Percentiles rank a stretch among this genome's conserved stretches.
Conservation (phyloP, 2,329 filamentous ascomycete species). For the Xylaria sp. region DNA sequence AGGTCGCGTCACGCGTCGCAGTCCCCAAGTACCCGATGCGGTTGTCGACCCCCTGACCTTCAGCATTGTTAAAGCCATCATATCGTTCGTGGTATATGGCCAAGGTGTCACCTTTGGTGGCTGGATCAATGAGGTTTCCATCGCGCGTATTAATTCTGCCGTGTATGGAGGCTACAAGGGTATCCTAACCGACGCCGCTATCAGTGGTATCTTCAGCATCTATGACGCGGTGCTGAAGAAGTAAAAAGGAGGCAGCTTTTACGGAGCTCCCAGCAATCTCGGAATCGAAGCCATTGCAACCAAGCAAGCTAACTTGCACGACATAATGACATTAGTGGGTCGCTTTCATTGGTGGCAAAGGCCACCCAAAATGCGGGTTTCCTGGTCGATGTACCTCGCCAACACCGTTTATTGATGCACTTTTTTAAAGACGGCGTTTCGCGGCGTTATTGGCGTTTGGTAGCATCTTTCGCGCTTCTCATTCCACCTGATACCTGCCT, state of each 20-base stretch:
- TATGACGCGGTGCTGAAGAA: slow-evolving; percentile 83
- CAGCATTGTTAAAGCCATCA: slow-evolving; percentile 85
- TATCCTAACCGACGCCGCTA: slow-evolving; percentile 72
- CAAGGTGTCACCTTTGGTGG: slow-evolving; percentile 72
- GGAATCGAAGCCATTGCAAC: not conserved
- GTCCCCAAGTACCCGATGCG: slow-evolving; percentile 59
- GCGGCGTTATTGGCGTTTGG: slow-evolving; percentile 43
- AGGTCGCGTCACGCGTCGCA: slow-evolving; percentile 57
- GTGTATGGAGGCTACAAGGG: slow-evolving; percentile 78
- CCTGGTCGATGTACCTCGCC: slow-evolving; percentile 11
- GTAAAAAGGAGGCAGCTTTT: slow-evolving; percentile 49
- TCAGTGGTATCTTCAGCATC: slow-evolving; percentile 74
- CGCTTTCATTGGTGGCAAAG: slow-evolving; percentile 13
- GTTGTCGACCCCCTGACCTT: slow-evolving; percentile 87
- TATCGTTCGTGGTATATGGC: slow-evolving; percentile 83
- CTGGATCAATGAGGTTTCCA: slow-evolving; percentile 67
- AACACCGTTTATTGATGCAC: slow-evolving; percentile 11
- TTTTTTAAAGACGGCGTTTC: slow-evolving; percentile 39
- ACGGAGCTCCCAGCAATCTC: not conserved
- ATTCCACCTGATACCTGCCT: slow-evolving; percentile 43
- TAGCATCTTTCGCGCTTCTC: slow-evolving; percentile 30
- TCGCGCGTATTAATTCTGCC: slow-evolving; percentile 70
- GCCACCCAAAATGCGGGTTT: slow-evolving; percentile 11
- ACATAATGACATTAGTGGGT: slow-evolving; percentile 8
- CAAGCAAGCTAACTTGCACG: slow-evolving; percentile 13